Evolutionary conservation across 345 rosid species (phyloP).

Genomic region (Firmiana major): DNA sequence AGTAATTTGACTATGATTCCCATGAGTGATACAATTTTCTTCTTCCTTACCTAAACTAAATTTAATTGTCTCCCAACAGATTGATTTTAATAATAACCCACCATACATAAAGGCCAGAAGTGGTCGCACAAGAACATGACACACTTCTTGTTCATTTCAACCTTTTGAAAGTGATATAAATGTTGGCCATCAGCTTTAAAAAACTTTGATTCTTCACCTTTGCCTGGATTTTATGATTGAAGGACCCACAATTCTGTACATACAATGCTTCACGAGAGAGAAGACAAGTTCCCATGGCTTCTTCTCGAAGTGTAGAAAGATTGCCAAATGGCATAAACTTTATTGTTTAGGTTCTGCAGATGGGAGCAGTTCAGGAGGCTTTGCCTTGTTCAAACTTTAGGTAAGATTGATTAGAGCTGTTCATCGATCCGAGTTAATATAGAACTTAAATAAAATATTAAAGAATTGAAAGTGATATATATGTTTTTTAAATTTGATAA

Average conservation of each 20-base stretch:
- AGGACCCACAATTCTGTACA: background rate
- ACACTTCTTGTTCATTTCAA: background rate
- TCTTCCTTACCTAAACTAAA: background rate
- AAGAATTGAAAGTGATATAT: no score
- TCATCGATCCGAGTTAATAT: no score
- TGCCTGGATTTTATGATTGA: background rate
- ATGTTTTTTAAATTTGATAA: no score
- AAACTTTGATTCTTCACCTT: background rate
- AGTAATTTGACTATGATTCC: conserved; percentile 16
- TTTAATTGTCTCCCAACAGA: background rate
- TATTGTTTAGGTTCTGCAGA: background rate
- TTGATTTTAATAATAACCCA: background rate
- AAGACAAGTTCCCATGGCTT: background rate
- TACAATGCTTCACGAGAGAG: background rate
- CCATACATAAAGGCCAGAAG: background rate
- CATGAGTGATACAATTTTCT: background rate
- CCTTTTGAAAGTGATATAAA: conserved; percentile 1
- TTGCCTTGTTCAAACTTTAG: background rate
- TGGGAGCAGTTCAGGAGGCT: background rate
- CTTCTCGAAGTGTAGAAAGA: no score
- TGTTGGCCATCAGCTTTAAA: background rate
- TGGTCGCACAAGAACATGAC: background rate
- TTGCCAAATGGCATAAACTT: background rate
- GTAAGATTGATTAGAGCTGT: background rate
- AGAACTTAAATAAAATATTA: no score